Evolutionary conservation across 2,329 filamentous ascomycete species (phyloP), one percentile per base, ranked within the genome.

Genomic region (Phialophora macrospora): DNA sequence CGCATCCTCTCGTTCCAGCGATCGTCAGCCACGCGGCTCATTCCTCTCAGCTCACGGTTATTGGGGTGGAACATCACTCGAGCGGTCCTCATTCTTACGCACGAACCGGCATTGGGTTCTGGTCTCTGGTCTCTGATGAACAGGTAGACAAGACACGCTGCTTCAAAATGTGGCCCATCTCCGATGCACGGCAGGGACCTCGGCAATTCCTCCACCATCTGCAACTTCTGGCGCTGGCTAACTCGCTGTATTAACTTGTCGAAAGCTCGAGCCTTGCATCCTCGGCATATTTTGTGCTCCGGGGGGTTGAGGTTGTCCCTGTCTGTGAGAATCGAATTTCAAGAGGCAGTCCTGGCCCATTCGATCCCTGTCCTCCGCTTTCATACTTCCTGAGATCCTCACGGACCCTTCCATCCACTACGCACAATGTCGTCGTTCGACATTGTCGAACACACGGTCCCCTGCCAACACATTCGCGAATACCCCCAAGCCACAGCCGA

Each of bases 381-480:
- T 22, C 20, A 26, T 24, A 44, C 52, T 28, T 9, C 28, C 8
- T 34, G 52, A 55, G 17, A 22, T 55, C 52, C 52, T 34, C 28
- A 7, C 32, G 38, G 24, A n/a, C 14, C 3, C 8, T 51, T 41
- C 41, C 26, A 55, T 26, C 24, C 4, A 14, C 24, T 32, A 9
- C 59, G 28, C 12, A 14, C 82, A 62, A 72, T 72, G 71, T 68
- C 65, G 12, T 63, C 66, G 64, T 84, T 83, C 73, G 72, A 72
- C 20, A 72, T 85, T 58, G 74, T 80, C 14, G 80, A 85, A 71
- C 83, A 86, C 70, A 74, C 76, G 30, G 66, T 85, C 60, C 79
- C 76, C 66, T 79, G 78, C 55, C 77, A 79, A 60, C 81, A 85
- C 69, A 84, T 86, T 62, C 80, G 84, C 65, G 80, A 82, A 65